Percentiles rank a stretch among this genome's conserved stretches.
These are phyloP conservation scores for Pseudogymnoascus sp. DNA, from an alignment of 2,329 filamentous ascomycete species.

Conservation along the genomic window DNA sequence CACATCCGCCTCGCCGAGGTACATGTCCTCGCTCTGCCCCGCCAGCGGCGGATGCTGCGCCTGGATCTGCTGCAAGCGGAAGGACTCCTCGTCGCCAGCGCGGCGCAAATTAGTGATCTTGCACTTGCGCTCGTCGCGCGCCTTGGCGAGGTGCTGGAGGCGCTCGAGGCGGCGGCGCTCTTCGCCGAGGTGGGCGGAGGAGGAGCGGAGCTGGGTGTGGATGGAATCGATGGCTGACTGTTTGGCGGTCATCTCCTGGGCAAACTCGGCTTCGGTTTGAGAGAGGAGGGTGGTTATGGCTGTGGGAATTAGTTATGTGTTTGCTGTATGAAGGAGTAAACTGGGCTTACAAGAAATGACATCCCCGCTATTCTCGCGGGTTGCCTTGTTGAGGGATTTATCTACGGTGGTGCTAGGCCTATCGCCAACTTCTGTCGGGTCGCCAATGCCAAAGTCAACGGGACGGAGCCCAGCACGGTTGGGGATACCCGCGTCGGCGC, in stretches of 20 bases:
- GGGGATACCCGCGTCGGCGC: constrained; percentile 82
- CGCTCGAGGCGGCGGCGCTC: constrained; percentile 66
- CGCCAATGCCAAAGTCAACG: constrained; percentile 88
- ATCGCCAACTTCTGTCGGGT: constrained; percentile 41
- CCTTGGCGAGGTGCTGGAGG: constrained; percentile 55
- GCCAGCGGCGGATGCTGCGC: constrained; percentile 29
- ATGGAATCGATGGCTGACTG: constrained; percentile 75
- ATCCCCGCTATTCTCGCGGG: constrained; percentile 66
- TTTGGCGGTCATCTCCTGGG: constrained; percentile 71
- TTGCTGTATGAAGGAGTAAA: neutral
- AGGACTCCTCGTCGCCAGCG: constrained; percentile 62
- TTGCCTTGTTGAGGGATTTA: constrained; percentile 40
- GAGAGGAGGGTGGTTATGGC: constrained; percentile 77
- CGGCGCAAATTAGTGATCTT: constrained; percentile 71
- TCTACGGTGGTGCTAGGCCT: constrained; percentile 26
- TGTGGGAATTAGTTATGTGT: constrained; percentile 33
- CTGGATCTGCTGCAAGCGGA: constrained; percentile 40
- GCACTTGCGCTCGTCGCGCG: constrained; percentile 54
- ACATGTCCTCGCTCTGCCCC: constrained; percentile 40
- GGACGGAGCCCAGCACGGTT: constrained; percentile 85
- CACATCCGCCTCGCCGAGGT: constrained; percentile 28
- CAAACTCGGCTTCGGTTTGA: constrained; percentile 71
- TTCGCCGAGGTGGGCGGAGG: constrained; percentile 69
- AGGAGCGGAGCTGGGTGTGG: constrained; percentile 70
- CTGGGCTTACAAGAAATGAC: constrained; percentile 62